Base-by-base conservation (phyloP, 345 rosid species). In the Eucalyptus microcorys region DNA sequence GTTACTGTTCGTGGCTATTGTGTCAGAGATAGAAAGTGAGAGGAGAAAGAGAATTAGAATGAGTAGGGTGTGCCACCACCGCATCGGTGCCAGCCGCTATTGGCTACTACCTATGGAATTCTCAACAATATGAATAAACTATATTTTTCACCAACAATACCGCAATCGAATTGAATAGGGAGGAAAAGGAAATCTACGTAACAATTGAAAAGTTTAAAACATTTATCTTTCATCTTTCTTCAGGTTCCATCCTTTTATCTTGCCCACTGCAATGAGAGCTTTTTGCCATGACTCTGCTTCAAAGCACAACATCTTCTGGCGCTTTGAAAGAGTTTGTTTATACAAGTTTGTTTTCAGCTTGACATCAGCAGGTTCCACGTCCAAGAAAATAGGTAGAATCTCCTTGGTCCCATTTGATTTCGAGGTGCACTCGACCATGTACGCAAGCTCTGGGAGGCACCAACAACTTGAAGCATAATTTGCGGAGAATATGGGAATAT, bases 231-330 rank as follows among this genome's bases (percentile, higher is more conserved):
- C 13, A 34, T 68, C 43, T 34, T 32, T 16, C 24, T 32, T 68
- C 80, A 8, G 0, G 24, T 34, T 68, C 80, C 80, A 68, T 17
- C 80, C 80, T 5, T 8, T 34, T 34, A 8, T 68, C 24, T 34
- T 3, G 80, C 24, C 6, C 80, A 68, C 80, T 3, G 2, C 80
- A 8, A 68, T 68, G 24, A 68, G 80, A 68, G 42, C 80, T 24
- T 68, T 34, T 68, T 68, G 3, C 80, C 80, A 68, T 34, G 80
- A 68, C 24, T 68, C 11, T 32, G 1, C 80, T 68, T 68, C 43
- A 17, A 0, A 34, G 12, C 4, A 4, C 0, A 3, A 32, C 2
- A 2, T 68, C 7, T 8, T 1, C 0, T 16, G 42, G 80, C 0
- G 6, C 80, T 68, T 17, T 68, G 80, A 68, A 37, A 76, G 83